phyloP scores from a whole-genome alignment of 1,284 basidiomycete species.

The Inonotus obliquus region DNA sequence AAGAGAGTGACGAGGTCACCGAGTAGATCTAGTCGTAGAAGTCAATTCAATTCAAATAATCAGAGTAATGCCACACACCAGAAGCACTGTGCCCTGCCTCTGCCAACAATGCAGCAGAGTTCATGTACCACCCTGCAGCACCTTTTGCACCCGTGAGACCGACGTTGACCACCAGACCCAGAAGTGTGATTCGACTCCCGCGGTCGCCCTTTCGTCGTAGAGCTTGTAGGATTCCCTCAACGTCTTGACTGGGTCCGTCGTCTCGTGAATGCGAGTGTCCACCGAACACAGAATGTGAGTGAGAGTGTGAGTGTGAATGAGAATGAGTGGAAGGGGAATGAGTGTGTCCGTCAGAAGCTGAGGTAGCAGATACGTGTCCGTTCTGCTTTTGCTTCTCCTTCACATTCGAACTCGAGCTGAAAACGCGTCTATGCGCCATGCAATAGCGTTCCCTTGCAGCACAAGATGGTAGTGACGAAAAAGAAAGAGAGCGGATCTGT shows the following conservation, averaged over 20 bases:
- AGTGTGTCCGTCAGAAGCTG: background rate
- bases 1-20: conserved; percentile 93
- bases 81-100: conserved; percentile 90
- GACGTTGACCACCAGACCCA: conserved; percentile 86
- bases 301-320: conserved; percentile 26
- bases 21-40: conserved; percentile 55
- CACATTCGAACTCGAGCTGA: background rate
- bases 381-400: background rate
- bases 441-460: background rate
- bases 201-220: conserved; percentile 69
- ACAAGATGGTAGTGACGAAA: background rate
- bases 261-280: conserved; percentile 38
- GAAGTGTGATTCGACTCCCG: conserved; percentile 79
- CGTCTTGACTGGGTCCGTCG: conserved; percentile 60
- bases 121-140: conserved; percentile 79
- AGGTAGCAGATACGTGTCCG: background rate
- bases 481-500: background rate
- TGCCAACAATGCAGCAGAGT: conserved; percentile 88
- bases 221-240: conserved; percentile 70
- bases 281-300: conserved; percentile 42
- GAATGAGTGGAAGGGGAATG: background rate
- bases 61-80: conserved; percentile 54
- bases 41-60: conserved; percentile 1
- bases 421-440: background rate
- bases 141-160: conserved; percentile 83